phyloP scores from a whole-genome alignment of 257 asterid species.

The Solanum sejunctum region DNA sequence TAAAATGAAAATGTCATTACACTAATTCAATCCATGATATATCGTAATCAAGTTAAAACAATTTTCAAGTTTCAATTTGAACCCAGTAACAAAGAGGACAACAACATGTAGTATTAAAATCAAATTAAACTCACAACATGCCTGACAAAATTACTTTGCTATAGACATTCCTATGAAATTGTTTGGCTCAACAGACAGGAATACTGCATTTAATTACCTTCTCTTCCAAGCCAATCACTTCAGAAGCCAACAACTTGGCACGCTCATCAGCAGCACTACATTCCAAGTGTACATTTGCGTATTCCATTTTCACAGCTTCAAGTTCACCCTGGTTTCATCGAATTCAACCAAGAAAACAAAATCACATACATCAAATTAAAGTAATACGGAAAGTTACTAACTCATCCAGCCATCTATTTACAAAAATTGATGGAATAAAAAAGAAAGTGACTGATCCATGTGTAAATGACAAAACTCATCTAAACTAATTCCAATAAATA shows the following conservation, averaged over 20 bases:
- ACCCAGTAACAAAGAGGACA: background rate
- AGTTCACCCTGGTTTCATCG: slow-evolving; percentile 58
- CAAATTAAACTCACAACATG: background rate
- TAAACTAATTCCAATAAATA: background rate
- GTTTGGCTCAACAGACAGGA: background rate
- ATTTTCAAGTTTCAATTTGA: background rate
- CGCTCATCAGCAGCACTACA: slow-evolving; percentile 98
- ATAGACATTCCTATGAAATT: background rate
- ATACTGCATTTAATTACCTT: slow-evolving; percentile 38
- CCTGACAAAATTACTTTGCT: background rate
- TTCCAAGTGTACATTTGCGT: slow-evolving; percentile 73
- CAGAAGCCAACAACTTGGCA: slow-evolving; percentile 85
- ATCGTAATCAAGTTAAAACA: background rate
- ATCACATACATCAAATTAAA: background rate
- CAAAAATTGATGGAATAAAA: background rate
- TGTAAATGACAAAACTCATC: background rate
- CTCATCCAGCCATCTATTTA: background rate
- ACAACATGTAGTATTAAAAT: background rate
- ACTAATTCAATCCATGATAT: background rate
- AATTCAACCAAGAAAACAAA: background rate
- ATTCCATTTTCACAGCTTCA: slow-evolving; percentile 61
- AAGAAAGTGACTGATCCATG: background rate
- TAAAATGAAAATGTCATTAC: background rate
- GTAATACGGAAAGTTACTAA: background rate
- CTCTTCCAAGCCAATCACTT: slow-evolving; percentile 95